Evolutionary conservation across 1,284 basidiomycete genomes (phyloP).

Genomic region (Golubevia sp.): DNA sequence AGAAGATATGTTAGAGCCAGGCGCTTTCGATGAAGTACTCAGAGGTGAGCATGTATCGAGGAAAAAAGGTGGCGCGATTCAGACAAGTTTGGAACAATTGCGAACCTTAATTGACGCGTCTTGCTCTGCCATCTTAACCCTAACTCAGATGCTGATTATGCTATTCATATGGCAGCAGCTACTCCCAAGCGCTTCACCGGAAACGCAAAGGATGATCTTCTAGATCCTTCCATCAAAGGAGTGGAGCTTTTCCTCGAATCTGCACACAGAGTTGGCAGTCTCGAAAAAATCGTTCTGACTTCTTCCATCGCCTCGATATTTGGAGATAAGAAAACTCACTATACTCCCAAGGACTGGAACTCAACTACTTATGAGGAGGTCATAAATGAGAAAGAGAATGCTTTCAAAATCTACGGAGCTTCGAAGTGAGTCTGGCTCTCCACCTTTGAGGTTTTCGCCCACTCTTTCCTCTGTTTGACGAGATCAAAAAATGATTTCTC

Average conservation of each 20-base stretch:
- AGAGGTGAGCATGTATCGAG: too few relatives aligned
- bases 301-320: not conserved
- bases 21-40: too few relatives aligned
- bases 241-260: not conserved
- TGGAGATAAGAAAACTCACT: not conserved
- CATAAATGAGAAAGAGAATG: not conserved
- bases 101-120: too few relatives aligned
- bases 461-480: too few relatives aligned
- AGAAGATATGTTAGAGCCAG: too few relatives aligned
- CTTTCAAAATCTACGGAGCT: slow-evolving; percentile 3
- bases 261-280: not conserved
- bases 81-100: too few relatives aligned
- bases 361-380: not conserved
- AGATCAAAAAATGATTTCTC: too few relatives aligned
- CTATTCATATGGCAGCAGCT: not conserved
- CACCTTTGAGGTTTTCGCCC: too few relatives aligned
- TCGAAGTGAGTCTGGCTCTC: slow-evolving; percentile 8
- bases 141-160: not conserved
- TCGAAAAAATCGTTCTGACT: slow-evolving; percentile 1
- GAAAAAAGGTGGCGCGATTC: too few relatives aligned
- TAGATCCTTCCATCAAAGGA: slow-evolving; percentile 1
- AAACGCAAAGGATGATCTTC: slow-evolving; percentile 3
- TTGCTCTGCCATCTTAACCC: too few relatives aligned
- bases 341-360: not conserved
- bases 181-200: not conserved